phyloP scores from a whole-genome alignment of 2,329 filamentous ascomycete species.

The Raffaelea ambrosiae region DNA sequence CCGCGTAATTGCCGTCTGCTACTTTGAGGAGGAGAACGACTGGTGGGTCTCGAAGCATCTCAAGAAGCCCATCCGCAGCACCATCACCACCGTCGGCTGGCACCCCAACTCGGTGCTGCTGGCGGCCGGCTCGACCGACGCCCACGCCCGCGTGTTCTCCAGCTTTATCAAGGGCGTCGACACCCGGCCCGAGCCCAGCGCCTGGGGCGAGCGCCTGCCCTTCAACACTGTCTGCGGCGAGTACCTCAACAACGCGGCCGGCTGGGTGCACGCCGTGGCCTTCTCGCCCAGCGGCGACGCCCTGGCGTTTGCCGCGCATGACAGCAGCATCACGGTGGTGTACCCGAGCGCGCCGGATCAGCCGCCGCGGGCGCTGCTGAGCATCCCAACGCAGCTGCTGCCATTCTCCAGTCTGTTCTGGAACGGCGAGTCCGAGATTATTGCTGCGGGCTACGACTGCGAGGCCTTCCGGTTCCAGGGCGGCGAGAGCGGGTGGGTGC shows the following conservation, averaged over 20 bases:
- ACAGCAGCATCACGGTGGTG: slow-evolving; percentile 93
- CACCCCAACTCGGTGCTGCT: slow-evolving; percentile 95
- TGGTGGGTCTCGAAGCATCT: slow-evolving; percentile 99
- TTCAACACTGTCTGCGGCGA: slow-evolving; percentile 99
- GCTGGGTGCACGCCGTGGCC: slow-evolving; percentile 88
- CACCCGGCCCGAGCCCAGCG: slow-evolving; percentile 71
- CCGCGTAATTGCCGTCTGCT: slow-evolving; percentile 91
- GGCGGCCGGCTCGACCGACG: slow-evolving; percentile 93
- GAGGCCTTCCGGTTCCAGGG: slow-evolving; percentile 88
- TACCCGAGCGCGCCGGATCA: slow-evolving; percentile 90
- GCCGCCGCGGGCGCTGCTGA: slow-evolving; percentile 82
- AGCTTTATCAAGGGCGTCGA: slow-evolving; percentile 96
- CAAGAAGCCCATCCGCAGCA: slow-evolving; percentile 97
- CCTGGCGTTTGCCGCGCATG: slow-evolving; percentile 90
- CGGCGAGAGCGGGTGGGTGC: slow-evolving; percentile 69
- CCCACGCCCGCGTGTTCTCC: slow-evolving; percentile 89
- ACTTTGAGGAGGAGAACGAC: slow-evolving; percentile 98
- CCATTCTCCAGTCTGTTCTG: slow-evolving; percentile 91
- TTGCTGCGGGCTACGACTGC: slow-evolving; percentile 84
- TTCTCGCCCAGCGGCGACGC: slow-evolving; percentile 90
- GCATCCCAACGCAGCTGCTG: slow-evolving; percentile 78
- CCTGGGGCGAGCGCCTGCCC: slow-evolving; percentile 90
- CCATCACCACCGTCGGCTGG: slow-evolving; percentile 91
- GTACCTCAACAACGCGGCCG: slow-evolving; percentile 89
- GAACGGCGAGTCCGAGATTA: slow-evolving; percentile 86